Percentiles rank a stretch among this genome's conserved stretches.
Evolutionary conservation across 169 alveolate genomes (phyloP).

Genomic region (Theileria annulata): DNA sequence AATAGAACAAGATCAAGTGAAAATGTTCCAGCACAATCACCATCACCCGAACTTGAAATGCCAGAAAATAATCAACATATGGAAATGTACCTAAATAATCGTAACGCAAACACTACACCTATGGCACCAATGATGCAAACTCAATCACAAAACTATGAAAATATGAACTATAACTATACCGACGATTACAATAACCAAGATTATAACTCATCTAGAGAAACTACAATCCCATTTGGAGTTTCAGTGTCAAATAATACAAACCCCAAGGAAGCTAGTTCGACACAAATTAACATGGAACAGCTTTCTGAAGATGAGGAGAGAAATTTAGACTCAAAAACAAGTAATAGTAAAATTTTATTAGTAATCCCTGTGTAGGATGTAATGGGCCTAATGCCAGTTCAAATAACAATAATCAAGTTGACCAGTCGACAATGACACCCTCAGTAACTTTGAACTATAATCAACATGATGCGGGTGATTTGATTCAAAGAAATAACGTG

Average conservation of each 20-base stretch:
- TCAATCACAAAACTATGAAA: background rate
- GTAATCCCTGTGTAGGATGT: background rate
- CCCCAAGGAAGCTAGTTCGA: constrained; percentile 27
- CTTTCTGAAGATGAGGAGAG: background rate
- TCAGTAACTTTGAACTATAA: background rate
- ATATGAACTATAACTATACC: constrained; percentile 15
- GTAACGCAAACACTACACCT: constrained; percentile 9
- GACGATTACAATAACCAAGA: constrained; percentile 13
- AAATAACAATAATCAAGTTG: background rate
- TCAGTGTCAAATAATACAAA: constrained; percentile 8
- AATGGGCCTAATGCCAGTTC: background rate
- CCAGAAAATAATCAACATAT: background rate
- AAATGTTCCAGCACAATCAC: background rate
- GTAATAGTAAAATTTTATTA: background rate
- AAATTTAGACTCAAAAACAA: constrained; percentile 7
- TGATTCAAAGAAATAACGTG: background rate
- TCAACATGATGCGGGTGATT: background rate
- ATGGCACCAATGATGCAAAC: constrained; percentile 4
- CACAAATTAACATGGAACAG: constrained; percentile 15
- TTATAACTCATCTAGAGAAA: constrained; percentile 31
- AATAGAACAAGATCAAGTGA: background rate
- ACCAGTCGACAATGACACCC: background rate
- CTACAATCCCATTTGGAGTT: constrained; percentile 29
- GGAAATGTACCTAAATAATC: constrained; percentile 2
- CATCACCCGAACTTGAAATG: background rate